phyloP scores from a whole-genome alignment of 768 basidiomycete genomes.

The Pleurotus tuber-regium region DNA sequence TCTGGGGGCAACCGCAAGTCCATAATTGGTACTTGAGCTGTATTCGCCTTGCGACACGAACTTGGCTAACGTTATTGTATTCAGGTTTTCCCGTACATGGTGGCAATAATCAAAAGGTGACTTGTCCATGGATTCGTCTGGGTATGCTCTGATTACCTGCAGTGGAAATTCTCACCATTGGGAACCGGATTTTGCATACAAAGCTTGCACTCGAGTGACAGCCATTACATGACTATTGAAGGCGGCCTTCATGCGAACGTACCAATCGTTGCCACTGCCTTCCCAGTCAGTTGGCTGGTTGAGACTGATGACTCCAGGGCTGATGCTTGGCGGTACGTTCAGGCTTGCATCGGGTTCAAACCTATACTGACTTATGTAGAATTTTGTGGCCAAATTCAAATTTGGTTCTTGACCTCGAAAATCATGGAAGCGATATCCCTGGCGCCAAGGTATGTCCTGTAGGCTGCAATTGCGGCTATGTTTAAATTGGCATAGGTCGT shows the following conservation, averaged over 20 bases:
- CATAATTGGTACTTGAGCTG: neutral
- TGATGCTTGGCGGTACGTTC: conserved; percentile 1
- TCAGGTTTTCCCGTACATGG: conserved; percentile 5
- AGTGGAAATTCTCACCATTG: neutral
- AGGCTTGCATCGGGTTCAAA: neutral
- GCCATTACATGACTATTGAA: neutral
- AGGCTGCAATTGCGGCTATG: too few species aligned
- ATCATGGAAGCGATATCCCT: neutral
- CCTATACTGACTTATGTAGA: neutral
- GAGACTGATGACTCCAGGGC: neutral
- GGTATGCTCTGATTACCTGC: neutral
- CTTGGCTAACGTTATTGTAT: neutral
- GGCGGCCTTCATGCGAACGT: neutral
- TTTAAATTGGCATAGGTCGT: neutral
- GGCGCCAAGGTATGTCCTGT: neutral
- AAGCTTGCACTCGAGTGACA: neutral
- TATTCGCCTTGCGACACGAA: too few species aligned
- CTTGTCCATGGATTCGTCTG: neutral
- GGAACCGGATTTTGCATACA: conserved; percentile 1
- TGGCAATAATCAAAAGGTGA: neutral
- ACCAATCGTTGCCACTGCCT: neutral
- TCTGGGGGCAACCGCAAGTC: neutral
- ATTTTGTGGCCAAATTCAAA: conserved; percentile 7
- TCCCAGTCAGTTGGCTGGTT: neutral
- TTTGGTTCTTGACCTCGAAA: conserved; percentile 2